Percentiles rank a stretch among this genome's conserved stretches.
These are phyloP conservation scores for Aspergillus sclerotioniger DNA, from an alignment of 495 filamentous ascomycete species.

Conservation along the genomic window DNA sequence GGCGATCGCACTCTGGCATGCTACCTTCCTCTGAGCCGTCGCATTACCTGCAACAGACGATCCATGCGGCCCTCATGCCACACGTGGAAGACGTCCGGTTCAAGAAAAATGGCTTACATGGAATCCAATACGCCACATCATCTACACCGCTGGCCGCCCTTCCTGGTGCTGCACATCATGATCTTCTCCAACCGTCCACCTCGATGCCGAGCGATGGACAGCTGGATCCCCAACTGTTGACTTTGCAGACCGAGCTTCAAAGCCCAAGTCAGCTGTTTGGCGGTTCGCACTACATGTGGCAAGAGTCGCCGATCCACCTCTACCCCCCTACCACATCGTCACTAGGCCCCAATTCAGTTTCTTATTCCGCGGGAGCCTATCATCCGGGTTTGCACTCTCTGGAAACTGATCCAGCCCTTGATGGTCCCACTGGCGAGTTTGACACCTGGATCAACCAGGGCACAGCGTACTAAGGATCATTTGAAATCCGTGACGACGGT, in stretches of 20 bases:
- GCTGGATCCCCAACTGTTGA: slow-evolving; percentile 47
- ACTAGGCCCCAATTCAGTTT: slow-evolving; percentile 11
- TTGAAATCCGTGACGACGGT: slow-evolving; percentile 7
- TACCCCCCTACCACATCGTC: slow-evolving; percentile 19
- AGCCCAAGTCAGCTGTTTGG: slow-evolving; percentile 13
- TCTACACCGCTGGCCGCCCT: slow-evolving; percentile 43
- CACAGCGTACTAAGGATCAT: slow-evolving; percentile 6
- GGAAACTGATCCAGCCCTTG: slow-evolving; percentile 15
- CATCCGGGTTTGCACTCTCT: slow-evolving; percentile 9
- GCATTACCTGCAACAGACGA: slow-evolving; percentile 63
- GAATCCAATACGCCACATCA: slow-evolving; percentile 31
- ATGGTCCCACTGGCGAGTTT: slow-evolving; percentile 18
- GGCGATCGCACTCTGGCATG: slow-evolving; percentile 54
- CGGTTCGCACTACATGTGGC: slow-evolving; percentile 20
- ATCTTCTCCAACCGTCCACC: slow-evolving; percentile 46
- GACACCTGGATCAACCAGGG: slow-evolving; percentile 22
- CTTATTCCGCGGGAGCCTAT: slow-evolving; percentile 8
- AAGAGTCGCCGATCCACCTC: slow-evolving; percentile 15
- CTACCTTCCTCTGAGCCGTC: slow-evolving; percentile 51
- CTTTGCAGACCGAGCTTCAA: slow-evolving; percentile 22
- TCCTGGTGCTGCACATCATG: slow-evolving; percentile 54
- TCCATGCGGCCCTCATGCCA: slow-evolving; percentile 30
- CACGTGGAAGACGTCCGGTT: slow-evolving; percentile 32
- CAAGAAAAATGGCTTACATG: slow-evolving; percentile 30
- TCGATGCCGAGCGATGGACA: slow-evolving; percentile 25